Conservation (phyloP, 352 stramenopile species). For the Pythium coloratum region DNA sequence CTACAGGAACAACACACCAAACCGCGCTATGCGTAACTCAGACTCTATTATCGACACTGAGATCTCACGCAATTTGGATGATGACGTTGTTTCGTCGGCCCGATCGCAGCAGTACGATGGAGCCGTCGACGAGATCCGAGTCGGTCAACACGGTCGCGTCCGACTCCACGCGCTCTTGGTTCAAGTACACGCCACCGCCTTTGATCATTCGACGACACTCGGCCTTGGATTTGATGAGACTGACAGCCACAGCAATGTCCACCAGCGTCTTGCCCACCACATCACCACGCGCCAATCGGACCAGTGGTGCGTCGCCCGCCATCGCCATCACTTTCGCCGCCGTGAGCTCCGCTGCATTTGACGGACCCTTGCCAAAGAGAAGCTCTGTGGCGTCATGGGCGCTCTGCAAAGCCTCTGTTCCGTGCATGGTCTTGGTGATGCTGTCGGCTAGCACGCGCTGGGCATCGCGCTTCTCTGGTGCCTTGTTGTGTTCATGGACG, state of each 20-base stretch:
- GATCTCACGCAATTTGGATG: constrained; percentile 48
- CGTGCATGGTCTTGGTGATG: constrained; percentile 95
- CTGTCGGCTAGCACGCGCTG: constrained; percentile 70
- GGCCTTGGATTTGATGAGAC: constrained; percentile 93
- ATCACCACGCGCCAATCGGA: constrained; percentile 40
- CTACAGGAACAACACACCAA: constrained; percentile 48
- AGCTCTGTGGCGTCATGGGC: constrained; percentile 62
- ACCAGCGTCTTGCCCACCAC: constrained; percentile 80
- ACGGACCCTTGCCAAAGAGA: constrained; percentile 66
- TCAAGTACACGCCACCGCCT: constrained; percentile 94
- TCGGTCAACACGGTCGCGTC: constrained; percentile 38
- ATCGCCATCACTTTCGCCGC: constrained; percentile 69
- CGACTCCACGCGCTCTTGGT: constrained; percentile 81
- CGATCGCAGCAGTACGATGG: constrained; percentile 66
- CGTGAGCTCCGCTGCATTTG: constrained; percentile 43
- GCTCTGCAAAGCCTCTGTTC: constrained; percentile 70
- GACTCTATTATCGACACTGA: background rate
- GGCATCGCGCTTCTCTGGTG: constrained; percentile 77
- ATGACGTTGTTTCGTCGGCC: constrained; percentile 85
- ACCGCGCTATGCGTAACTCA: constrained; percentile 14
- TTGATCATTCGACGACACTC: constrained; percentile 96
- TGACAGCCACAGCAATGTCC: constrained; percentile 90
- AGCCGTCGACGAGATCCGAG: constrained; percentile 59
- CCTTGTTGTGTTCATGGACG: constrained; percentile 68
- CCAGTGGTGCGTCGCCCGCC: constrained; percentile 62